A percentile compares a stretch with the other conserved stretches of the same genome.
Conservation (phyloP, 768 basidiomycete species). For the Boletus tomentosulus region DNA sequence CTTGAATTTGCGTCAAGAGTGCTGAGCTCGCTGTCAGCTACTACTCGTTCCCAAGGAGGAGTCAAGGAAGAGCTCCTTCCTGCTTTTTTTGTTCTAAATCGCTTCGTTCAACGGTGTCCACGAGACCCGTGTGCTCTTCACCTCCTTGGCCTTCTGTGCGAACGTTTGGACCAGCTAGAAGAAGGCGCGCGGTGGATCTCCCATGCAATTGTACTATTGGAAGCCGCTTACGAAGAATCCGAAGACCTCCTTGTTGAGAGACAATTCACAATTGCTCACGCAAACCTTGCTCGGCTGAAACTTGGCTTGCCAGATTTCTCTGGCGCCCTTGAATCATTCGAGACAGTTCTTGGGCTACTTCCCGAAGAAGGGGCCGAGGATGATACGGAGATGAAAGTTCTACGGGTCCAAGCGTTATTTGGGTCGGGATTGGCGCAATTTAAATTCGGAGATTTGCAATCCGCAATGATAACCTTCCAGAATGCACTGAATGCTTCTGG, state of each 20-base stretch:
- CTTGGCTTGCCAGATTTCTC: slow-evolving; percentile 57
- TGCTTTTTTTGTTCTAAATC: slow-evolving; percentile 75
- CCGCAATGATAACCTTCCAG: slow-evolving; percentile 66
- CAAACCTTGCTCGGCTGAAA: slow-evolving; percentile 74
- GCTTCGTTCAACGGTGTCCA: slow-evolving; percentile 67
- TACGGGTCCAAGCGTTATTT: slow-evolving; percentile 63
- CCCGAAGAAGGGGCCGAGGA: slow-evolving; percentile 40
- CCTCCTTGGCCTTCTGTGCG: slow-evolving; percentile 80
- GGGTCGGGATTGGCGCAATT: slow-evolving; percentile 72
- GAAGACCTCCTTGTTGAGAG: slow-evolving; percentile 78
- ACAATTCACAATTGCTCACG: slow-evolving; percentile 76
- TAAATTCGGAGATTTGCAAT: slow-evolving; percentile 55
- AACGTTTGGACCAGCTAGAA: slow-evolving; percentile 69
- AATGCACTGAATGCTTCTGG: slow-evolving; percentile 53
- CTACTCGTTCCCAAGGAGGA: slow-evolving; percentile 15
- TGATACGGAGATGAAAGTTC: slow-evolving; percentile 32
- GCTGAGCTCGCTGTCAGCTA: slow-evolving; percentile 40
- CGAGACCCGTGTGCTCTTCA: slow-evolving; percentile 74
- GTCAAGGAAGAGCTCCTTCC: slow-evolving; percentile 54
- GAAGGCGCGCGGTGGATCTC: slow-evolving; percentile 54
- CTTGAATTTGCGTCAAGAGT: slow-evolving; percentile 64
- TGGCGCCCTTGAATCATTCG: slow-evolving; percentile 64
- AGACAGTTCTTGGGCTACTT: slow-evolving; percentile 68
- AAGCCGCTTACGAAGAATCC: slow-evolving; percentile 80
- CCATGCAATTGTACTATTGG: slow-evolving; percentile 68